Conservation (phyloP, 768 basidiomycete species). For the Tephrocybe sp. region DNA sequence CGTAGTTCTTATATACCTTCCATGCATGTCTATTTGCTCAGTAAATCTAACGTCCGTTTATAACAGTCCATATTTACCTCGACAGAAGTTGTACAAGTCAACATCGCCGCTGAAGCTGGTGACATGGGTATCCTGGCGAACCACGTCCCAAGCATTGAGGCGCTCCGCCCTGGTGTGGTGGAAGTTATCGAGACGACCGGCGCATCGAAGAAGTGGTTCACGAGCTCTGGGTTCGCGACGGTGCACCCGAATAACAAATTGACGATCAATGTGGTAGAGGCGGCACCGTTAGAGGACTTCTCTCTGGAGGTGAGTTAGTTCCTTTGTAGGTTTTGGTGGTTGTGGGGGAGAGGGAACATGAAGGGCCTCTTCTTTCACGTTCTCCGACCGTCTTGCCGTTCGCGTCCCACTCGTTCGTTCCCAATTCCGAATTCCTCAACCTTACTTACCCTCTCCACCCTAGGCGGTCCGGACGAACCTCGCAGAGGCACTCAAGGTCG, state of each 20-base stretch:
- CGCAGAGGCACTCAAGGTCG: slow-evolving; percentile 83
- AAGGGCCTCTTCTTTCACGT: background rate
- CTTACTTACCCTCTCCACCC: background rate
- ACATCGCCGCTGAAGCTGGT: slow-evolving; percentile 89
- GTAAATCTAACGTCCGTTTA: slow-evolving; percentile 7
- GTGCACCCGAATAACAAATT: slow-evolving; percentile 97
- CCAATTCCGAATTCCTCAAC: no score
- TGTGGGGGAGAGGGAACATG: no score
- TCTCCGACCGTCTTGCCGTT: background rate
- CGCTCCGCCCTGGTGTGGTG: slow-evolving; percentile 90
- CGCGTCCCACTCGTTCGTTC: no score
- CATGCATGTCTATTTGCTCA: no score
- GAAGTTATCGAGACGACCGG: slow-evolving; percentile 87
- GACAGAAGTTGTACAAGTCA: slow-evolving; percentile 92
- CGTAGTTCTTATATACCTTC: no score
- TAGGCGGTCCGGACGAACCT: slow-evolving; percentile 91
- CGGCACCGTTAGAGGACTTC: slow-evolving; percentile 88
- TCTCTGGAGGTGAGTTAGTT: slow-evolving; percentile 72
- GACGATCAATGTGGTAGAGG: slow-evolving; percentile 97
- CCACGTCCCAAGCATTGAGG: slow-evolving; percentile 97
- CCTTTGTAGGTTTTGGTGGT: no score
- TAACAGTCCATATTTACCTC: slow-evolving; percentile 86
- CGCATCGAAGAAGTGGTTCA: slow-evolving; percentile 93
- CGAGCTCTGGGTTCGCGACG: slow-evolving; percentile 83
- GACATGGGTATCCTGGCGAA: slow-evolving; percentile 99